Base-by-base conservation (phyloP, 2,329 filamentous ascomycete genomes). In the Aspergillus aculeatinus region DNA sequence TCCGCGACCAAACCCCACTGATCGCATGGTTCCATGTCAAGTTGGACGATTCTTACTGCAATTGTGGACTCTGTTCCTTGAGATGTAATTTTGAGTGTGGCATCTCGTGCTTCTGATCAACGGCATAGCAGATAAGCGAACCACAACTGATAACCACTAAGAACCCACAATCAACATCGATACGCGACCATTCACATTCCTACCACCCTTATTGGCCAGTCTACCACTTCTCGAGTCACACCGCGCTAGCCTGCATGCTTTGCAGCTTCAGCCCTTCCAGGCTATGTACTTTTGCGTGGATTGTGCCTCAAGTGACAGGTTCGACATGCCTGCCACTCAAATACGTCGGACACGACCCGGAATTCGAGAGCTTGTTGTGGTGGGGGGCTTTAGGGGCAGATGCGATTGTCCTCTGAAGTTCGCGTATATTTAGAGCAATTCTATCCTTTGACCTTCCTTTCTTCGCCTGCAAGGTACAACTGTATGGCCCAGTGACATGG, bases 261-360 rank as follows among this genome's bases (percentile, higher is more conserved):
- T 19, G 39, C 39, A 19, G 39, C 39, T 59, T 61, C 48, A 52
- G 52, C 57, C 57, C 31, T 47, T 55, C 10, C 16, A 44, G 52
- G 29, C 39, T 31, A 29, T 44, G 31, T 48, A 31, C 27, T 48
- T 55, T 55, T 31, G 39, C 14, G 39, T 19, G n/a, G 44, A 53
- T 50, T 55, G 33, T 51, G 50, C 49, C 55, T 50, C 31, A 54
- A 58, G 31, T 72, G 71, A 74, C 69, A 72, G 65, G 67, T 74
- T 70, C 19, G 61, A 66, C 65, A 63, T n/a, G 48, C 58, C 63
- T 29, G 31, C 21, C 42, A 21, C 27, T 29, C 42, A 44, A 44
- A 44, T 44, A 47, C 48, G 29, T n/a, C n/a, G 21, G 23, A 55
- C 44, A 48, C 42, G 3, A 19, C 53, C 29, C 48, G 53, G 42